Conservation (phyloP, 805 yeast species). For the Lipomyces sp. region DNA sequence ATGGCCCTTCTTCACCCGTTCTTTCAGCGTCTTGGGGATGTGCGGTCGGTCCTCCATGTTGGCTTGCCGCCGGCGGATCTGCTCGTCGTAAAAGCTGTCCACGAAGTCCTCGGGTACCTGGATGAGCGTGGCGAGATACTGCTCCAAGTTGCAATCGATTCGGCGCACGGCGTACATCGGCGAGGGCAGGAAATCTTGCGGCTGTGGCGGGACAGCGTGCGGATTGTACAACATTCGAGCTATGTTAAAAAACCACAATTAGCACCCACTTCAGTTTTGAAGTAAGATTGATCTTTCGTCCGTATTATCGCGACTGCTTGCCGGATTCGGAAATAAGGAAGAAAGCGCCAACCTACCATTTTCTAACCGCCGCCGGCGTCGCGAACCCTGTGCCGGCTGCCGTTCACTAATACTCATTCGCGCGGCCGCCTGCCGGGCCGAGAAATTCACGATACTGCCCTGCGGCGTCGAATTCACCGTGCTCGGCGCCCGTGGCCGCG, state of each 20-base stretch:
- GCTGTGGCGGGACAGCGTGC: slow-evolving; percentile 25
- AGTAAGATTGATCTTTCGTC: too few relatives aligned
- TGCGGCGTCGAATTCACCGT: slow-evolving; percentile 24
- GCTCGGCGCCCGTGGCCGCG: slow-evolving; percentile 5
- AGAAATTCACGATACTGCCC: slow-evolving; percentile 22
- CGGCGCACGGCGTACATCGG: slow-evolving; percentile 24
- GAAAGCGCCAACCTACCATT: slow-evolving; percentile 7
- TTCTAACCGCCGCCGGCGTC: slow-evolving; percentile 25
- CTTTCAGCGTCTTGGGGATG: slow-evolving; percentile 16
- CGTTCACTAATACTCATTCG: slow-evolving; percentile 6
- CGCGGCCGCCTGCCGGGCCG: slow-evolving; percentile 22
- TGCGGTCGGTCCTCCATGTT: neutral
- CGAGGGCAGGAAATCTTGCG: slow-evolving; percentile 20
- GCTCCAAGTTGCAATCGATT: slow-evolving; percentile 14
- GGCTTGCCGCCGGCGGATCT: neutral
- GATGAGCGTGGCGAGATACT: slow-evolving; percentile 10
- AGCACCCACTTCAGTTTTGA: too few relatives aligned
- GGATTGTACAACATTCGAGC: slow-evolving; percentile 29
- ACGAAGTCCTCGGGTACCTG: slow-evolving; percentile 15
- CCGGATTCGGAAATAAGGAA: neutral
- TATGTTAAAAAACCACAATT: too few relatives aligned
- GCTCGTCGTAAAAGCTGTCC: neutral
- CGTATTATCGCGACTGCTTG: neutral
- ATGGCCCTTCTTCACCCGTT: slow-evolving; percentile 26
- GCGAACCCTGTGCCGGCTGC: slow-evolving; percentile 19